Evolutionary conservation across 2,329 filamentous ascomycete genomes (phyloP).

Genomic region (Talaromyces verruculosus): DNA sequence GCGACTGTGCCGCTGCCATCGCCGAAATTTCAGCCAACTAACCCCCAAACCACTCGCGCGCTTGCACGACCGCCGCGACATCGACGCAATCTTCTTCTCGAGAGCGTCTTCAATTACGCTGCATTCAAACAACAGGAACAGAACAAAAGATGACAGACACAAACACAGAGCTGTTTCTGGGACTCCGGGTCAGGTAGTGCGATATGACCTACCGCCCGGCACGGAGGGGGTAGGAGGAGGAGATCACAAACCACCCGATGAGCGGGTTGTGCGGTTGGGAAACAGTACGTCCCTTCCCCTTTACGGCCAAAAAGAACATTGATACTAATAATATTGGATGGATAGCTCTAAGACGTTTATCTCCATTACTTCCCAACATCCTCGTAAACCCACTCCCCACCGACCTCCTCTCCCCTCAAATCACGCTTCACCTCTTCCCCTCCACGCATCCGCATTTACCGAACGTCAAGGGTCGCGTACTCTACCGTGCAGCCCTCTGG

Average conservation of each 20-base stretch:
- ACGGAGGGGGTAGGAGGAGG: slow-evolving; percentile 11
- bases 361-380: slow-evolving; percentile 61
- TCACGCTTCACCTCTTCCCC: slow-evolving; percentile 64
- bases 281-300: slow-evolving; percentile 51
- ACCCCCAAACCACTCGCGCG: slow-evolving; percentile 17
- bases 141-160: background rate
- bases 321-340: slow-evolving; percentile 1
- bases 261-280: slow-evolving; percentile 62
- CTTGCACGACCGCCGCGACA: slow-evolving; percentile 6
- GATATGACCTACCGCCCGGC: background rate
- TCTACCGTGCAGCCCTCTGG: slow-evolving; percentile 92
- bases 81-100: slow-evolving; percentile 14
- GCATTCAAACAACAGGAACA: background rate
- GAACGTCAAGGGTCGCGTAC: slow-evolving; percentile 83
- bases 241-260: slow-evolving; percentile 55
- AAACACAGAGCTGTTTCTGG: background rate
- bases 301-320: background rate
- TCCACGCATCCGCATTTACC: slow-evolving; percentile 68
- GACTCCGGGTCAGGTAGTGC: background rate
- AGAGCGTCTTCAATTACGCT: slow-evolving; percentile 25
- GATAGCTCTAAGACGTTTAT: slow-evolving; percentile 60
- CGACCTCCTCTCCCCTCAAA: slow-evolving; percentile 62
- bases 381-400: slow-evolving; percentile 61
- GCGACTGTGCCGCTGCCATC: slow-evolving; percentile 8
- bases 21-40: slow-evolving; percentile 12